Base-by-base conservation (phyloP, 495 filamentous ascomycete species). In the Penicillium dipodomyicola region DNA sequence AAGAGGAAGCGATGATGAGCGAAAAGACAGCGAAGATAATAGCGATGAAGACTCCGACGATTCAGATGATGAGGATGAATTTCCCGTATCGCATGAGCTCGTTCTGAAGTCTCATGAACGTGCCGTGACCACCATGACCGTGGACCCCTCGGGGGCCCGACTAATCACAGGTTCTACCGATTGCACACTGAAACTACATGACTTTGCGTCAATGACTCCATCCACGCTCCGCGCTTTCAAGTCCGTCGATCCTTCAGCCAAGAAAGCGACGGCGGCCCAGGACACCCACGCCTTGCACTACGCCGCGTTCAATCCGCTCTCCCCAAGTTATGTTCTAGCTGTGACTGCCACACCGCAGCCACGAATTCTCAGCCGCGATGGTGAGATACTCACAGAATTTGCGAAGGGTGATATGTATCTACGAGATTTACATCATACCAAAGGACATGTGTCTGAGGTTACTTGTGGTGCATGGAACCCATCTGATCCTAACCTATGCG, bases 351-450 rank as follows among this genome's bases (percentile, higher is more conserved):
- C 89, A 8, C 83, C 92, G 2, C 95, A 98, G 67, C 90, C 93
- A 3, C 91, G 90, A 69, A 85, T 98, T 42, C 78, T 96, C 64
- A 87, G 82, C 64, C 85, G 94, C 59, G 93, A 98, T 76, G 94
- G 94, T 8, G 91, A 92, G 39, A 79, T 86, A 10, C 54, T 92
- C 12, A 85, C 87, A 2, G 91, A 97, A 69, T 96, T 96, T 60
- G 85, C 88, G 52, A 98, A 98, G 73, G 94, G 94, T 20, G 94
- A 98, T 66, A 96, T 96, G 93, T 98, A 98, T 67, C 73, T 98
- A 54, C 82, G 94, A 39, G 95, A 98, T 66, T 90, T 96, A 83
- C 81, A 97, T 68, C 90, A 97, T 67, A 98, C 94, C 0, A 97
- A 97, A 65, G 94, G 94, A 0, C 94, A 98, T 67, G 83, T 96